Evolutionary conservation across 23 red algal genomes (phyloP).

Genomic region (Gracilariopsis chorda): DNA sequence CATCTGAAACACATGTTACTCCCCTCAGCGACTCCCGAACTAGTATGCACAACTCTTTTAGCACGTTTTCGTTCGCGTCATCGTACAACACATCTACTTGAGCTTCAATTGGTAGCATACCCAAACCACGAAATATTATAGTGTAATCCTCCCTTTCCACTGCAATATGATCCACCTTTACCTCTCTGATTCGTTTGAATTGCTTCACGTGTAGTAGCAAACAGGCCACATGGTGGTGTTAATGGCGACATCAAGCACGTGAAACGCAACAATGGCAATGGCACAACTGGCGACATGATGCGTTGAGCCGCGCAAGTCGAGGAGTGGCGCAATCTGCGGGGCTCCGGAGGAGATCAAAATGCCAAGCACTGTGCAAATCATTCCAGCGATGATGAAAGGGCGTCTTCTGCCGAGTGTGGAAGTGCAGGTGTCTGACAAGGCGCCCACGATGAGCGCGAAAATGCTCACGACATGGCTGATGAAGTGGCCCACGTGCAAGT

Average conservation of each 20-base stretch:
- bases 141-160: too few species aligned
- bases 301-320: not conserved
- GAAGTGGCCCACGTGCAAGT: constrained; percentile 6
- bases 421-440: constrained; percentile 51
- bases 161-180: too few species aligned
- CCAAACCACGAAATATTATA: too few species aligned
- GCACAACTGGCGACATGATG: too few species aligned
- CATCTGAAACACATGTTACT: too few species aligned
- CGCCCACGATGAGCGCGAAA: constrained; percentile 67
- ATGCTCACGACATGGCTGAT: constrained; percentile 38
- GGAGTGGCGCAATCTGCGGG: not conserved
- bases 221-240: constrained; percentile 44
- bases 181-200: too few species aligned
- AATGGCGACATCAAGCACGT: not conserved
- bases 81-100: too few species aligned
- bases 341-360: constrained; percentile 47
- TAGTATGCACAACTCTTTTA: too few species aligned
- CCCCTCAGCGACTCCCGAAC: too few species aligned
- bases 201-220: too few species aligned
- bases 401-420: constrained; percentile 62
- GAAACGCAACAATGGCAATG: not conserved
- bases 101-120: too few species aligned
- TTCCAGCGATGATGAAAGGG: constrained; percentile 76
- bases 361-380: constrained; percentile 30
- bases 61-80: too few species aligned